Evolutionary conservation across 2,329 filamentous ascomycete genomes (phyloP).

Genomic region (Aspergillus brunneoviolaceus): DNA sequence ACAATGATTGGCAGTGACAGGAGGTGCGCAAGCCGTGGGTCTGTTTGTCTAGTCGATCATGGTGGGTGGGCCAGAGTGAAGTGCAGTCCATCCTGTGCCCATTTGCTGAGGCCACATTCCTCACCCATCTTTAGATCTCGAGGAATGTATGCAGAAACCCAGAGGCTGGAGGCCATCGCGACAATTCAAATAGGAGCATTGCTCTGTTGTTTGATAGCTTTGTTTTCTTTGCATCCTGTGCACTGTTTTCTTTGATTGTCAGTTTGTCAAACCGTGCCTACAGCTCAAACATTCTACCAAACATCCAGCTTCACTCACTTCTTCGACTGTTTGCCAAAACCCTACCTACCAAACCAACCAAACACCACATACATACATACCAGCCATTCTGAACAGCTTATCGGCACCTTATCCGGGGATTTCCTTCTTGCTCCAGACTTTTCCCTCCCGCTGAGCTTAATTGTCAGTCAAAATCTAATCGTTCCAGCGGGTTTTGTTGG

Average conservation of each 20-base stretch:
- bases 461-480: slow-evolving; percentile 34
- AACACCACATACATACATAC: slow-evolving; percentile 6
- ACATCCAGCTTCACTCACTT: not conserved
- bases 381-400: slow-evolving; percentile 15
- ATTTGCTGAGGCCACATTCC: slow-evolving; percentile 33
- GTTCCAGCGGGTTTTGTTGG: slow-evolving; percentile 14
- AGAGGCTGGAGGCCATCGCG: slow-evolving; percentile 34
- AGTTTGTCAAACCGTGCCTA: slow-evolving; percentile 35
- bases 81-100: slow-evolving; percentile 15
- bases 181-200: slow-evolving; percentile 40
- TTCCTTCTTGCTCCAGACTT: slow-evolving; percentile 23
- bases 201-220: slow-evolving; percentile 46
- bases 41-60: slow-evolving; percentile 23
- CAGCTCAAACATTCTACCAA: not conserved
- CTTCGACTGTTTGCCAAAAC: slow-evolving; percentile 7
- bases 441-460: slow-evolving; percentile 11
- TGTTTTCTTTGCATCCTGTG: slow-evolving; percentile 44
- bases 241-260: slow-evolving; percentile 42
- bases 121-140: slow-evolving; percentile 31
- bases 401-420: slow-evolving; percentile 22
- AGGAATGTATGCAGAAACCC: slow-evolving; percentile 38
- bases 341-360: slow-evolving; percentile 17
- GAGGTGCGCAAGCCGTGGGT: slow-evolving; percentile 16
- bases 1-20: slow-evolving; percentile 26
- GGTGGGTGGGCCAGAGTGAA: slow-evolving; percentile 21